Conservation (phyloP, 2,329 filamentous ascomycete genomes). For the Arthrobotrys sphaeroides region DNA sequence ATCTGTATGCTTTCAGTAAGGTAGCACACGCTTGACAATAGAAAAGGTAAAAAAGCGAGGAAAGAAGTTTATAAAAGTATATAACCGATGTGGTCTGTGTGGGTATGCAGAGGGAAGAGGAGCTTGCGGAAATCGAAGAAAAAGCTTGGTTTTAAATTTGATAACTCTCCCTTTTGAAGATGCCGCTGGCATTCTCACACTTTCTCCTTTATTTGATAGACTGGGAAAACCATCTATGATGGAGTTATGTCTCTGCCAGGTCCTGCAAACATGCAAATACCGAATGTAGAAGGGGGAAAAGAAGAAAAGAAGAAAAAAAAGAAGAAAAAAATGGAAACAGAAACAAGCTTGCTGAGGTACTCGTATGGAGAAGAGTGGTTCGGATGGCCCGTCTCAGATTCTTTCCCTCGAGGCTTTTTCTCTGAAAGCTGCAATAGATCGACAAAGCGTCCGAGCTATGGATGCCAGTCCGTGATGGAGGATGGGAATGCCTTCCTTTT, state of each 20-base stretch:
- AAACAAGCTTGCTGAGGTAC: constrained; percentile 21
- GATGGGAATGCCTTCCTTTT: constrained; percentile 45
- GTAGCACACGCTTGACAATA: constrained; percentile 34
- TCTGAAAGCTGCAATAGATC: constrained; percentile 48
- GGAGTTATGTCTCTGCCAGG: constrained; percentile 16
- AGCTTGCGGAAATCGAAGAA: constrained; percentile 16
- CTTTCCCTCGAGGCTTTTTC: constrained; percentile 51
- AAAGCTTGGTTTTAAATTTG: constrained; percentile 44
- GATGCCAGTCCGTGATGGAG: constrained; percentile 40
- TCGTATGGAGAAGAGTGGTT: constrained; percentile 42
- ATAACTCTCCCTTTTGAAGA: constrained; percentile 15
- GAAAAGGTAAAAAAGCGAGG: constrained; percentile 5
- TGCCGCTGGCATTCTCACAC: constrained; percentile 31
- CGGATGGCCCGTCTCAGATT: constrained; percentile 53
- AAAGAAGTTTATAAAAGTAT: background rate
- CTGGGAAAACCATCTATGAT: constrained; percentile 38
- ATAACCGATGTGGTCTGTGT: background rate
- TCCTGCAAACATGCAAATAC: constrained; percentile 39
- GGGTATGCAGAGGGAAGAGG: constrained; percentile 2
- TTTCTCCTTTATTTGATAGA: constrained; percentile 50
- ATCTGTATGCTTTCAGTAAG: constrained; percentile 46
- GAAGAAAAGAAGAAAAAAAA: constrained; percentile 13
- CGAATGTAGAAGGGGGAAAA: constrained; percentile 5
- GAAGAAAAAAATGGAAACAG: constrained; percentile 10
- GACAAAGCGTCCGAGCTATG: constrained; percentile 50